Evolutionary conservation across 306 rosid genomes (phyloP), one percentile per base, ranked within the genome.

Genomic region (Nissolia schottii): DNA sequence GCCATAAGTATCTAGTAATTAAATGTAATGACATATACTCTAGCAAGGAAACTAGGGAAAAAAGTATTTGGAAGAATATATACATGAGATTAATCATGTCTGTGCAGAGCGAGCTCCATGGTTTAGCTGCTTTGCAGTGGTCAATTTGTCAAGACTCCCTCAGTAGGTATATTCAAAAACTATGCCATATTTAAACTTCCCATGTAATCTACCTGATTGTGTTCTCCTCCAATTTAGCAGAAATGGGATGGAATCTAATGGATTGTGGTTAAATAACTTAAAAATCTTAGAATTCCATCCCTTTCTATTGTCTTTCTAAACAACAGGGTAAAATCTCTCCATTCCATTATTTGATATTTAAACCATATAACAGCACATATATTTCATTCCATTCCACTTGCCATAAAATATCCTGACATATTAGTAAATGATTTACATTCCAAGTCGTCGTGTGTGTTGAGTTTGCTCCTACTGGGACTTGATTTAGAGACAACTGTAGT

Each of bases 61-160:
- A 24, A 67, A 32, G 68, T 65, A 51, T 31, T 58, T 76, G 62
- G 79, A 66, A 37, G 79, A 64, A 66, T 81, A 29, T 77, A 49
- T 70, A 51, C 35, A 51, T 81, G 82, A 73, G 70, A 62, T 75
- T 79, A 25, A 80, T 67, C 58, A 48, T 84, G 75, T 53, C 62
- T 77, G 55, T 66, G 80, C 96, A 93, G 98, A 90, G 90, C 48
- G 92, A 93, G 77, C 92, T 93, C 67, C 89, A 93, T 66, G 98
- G 98, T 55, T 73, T 87, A 54, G 97, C 98, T 79, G 98, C 98
- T 80, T 78, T 93, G 87, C 97, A 90, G 74, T 90, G 96, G 97
- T 81, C 97, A 16, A 90, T 90, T 77, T 93, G 94, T 85, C 89
- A 70, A 79, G 98, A 93, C 81, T 93, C 98, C 31, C 92, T 93